These are phyloP conservation scores for Exophiala spinifera DNA, from an alignment of 2,329 filamentous ascomycete genomes.

Conservation along the genomic window DNA sequence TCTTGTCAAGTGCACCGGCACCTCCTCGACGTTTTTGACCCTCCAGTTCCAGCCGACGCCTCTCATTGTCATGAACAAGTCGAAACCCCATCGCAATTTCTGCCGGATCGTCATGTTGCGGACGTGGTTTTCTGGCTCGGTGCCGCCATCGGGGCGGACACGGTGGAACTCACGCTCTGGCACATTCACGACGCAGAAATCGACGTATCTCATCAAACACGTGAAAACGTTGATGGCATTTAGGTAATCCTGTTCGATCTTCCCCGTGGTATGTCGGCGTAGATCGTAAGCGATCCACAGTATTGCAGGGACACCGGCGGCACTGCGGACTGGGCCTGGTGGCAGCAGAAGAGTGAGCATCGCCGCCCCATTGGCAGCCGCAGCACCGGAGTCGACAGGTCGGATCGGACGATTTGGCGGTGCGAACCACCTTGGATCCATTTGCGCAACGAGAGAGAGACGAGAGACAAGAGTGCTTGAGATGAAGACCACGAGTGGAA, in stretches of 20 bases:
- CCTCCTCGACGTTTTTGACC: slow-evolving; percentile 31
- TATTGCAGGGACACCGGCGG: slow-evolving; percentile 11
- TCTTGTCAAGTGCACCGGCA: slow-evolving; percentile 9
- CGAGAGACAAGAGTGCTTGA: no score
- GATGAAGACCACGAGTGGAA: no score
- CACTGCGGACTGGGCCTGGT: slow-evolving; percentile 9
- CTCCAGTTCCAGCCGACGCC: slow-evolving; percentile 61
- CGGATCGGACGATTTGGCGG: slow-evolving; percentile 14
- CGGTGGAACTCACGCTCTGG: slow-evolving; percentile 15
- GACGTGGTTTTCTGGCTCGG: slow-evolving; percentile 13
- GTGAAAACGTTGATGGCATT: slow-evolving; percentile 17
- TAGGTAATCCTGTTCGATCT: slow-evolving; percentile 17
- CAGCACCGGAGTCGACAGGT: not conserved
- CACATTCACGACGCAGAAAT: slow-evolving; percentile 12
- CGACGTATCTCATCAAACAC: slow-evolving; percentile 7
- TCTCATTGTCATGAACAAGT: slow-evolving; percentile 56
- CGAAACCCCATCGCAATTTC: slow-evolving; percentile 53
- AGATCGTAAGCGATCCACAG: slow-evolving; percentile 13
- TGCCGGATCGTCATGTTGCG: slow-evolving; percentile 17
- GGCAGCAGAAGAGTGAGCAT: slow-evolving; percentile 16
- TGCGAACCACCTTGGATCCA: slow-evolving; percentile 23
- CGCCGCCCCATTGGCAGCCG: slow-evolving; percentile 7
- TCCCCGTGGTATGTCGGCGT: slow-evolving; percentile 11
- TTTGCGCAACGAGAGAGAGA: not conserved
- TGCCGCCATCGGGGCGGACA: slow-evolving; percentile 9